Evolutionary conservation across 2,329 filamentous ascomycete genomes (phyloP).

Genomic region (Sphaceloma murrayae): DNA sequence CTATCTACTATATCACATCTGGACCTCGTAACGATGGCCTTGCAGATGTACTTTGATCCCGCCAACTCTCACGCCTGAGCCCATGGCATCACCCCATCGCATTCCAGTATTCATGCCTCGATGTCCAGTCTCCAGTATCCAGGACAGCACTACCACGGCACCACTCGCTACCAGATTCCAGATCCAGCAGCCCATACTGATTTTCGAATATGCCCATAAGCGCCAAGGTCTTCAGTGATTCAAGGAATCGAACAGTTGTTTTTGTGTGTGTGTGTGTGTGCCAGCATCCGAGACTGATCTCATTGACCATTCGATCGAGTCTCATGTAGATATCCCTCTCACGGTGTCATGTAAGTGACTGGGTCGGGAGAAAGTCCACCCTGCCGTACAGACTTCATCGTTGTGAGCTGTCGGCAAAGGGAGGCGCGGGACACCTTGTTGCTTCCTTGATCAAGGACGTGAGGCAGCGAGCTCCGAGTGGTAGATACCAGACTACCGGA

Average conservation of each 20-base stretch:
- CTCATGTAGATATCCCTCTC: slow-evolving; percentile 9
- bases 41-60: too few species aligned
- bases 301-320: background rate
- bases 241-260: too few species aligned
- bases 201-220: background rate
- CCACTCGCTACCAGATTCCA: background rate
- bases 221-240: too few species aligned
- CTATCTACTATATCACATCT: too few species aligned
- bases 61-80: too few species aligned
- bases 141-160: too few species aligned
- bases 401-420: background rate
- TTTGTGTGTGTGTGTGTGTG: background rate
- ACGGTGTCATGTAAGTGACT: background rate
- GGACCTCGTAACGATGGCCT: too few species aligned
- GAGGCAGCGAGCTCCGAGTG: too few species aligned
- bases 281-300: background rate
- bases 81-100: too few species aligned
- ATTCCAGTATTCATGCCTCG: too few species aligned
- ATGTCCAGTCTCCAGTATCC: too few species aligned
- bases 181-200: background rate
- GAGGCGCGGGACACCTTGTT: slow-evolving; percentile 10
- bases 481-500: too few species aligned
- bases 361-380: background rate
- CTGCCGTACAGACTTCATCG: background rate
- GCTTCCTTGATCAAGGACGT: background rate